phyloP scores from a whole-genome alignment of 2,329 filamentous ascomycete species.

The Hansfordia pulvinata region DNA sequence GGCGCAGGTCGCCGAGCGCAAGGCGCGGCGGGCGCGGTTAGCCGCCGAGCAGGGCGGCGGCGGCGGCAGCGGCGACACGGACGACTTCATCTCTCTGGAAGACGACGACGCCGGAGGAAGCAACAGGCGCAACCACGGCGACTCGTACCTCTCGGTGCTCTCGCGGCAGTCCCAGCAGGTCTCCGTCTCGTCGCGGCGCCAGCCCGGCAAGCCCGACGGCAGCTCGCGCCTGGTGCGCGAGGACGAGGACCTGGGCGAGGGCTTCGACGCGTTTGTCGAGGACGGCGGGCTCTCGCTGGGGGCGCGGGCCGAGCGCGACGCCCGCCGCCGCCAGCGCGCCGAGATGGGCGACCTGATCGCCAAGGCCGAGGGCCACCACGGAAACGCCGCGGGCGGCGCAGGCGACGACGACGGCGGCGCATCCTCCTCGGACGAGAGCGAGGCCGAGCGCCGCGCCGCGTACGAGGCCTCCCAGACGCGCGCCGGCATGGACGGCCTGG shows the following conservation, averaged over 20 bases:
- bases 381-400: conserved; percentile 5
- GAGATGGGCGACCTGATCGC: conserved; percentile 78
- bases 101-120: conserved; percentile 29
- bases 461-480: conserved; percentile 81
- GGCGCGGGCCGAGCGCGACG: conserved; percentile 64
- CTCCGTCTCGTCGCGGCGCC: conserved; percentile 40
- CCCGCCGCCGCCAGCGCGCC: conserved; percentile 48
- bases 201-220: too few relatives aligned
- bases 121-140: conserved; percentile 12
- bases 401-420: conserved; percentile 41
- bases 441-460: conserved; percentile 59
- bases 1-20: conserved; percentile 80
- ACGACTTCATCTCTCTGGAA: conserved; percentile 54
- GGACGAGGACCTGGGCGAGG: conserved; percentile 86
- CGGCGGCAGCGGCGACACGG: conserved; percentile 7
- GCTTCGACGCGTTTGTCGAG: conserved; percentile 83
- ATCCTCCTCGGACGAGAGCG: conserved; percentile 59
- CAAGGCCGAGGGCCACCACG: conserved; percentile 54
- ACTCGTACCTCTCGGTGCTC: conserved; percentile 16
- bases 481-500: conserved; percentile 68
- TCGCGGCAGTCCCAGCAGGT: conserved; percentile 27
- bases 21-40: conserved; percentile 71
- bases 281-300: conserved; percentile 71
- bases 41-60: conserved; percentile 43
- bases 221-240: conserved; percentile 67